These are phyloP conservation scores for Fistulinella cinereoalba DNA, from an alignment of 1,284 basidiomycete genomes.

Conservation along the genomic window DNA sequence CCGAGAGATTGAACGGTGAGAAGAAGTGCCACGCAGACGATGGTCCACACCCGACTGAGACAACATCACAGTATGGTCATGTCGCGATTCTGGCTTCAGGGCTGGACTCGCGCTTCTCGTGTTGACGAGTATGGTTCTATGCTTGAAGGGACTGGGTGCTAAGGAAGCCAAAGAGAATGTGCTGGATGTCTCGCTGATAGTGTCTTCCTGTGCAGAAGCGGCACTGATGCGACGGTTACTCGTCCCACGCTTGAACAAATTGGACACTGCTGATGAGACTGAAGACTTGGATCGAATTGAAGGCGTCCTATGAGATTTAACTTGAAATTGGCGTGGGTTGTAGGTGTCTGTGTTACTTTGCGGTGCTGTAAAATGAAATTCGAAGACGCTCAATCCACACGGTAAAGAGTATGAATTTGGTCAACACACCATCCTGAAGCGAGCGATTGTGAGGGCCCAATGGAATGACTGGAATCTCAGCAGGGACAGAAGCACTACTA, in stretches of 20 bases:
- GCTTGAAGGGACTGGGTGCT: slow-evolving; percentile 42
- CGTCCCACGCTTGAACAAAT: slow-evolving; percentile 54
- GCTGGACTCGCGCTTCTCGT: slow-evolving; percentile 10
- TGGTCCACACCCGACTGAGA: slow-evolving; percentile 18
- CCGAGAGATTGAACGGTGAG: slow-evolving; percentile 25
- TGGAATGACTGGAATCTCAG: slow-evolving; percentile 60
- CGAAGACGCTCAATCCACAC: slow-evolving; percentile 6
- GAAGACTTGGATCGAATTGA: slow-evolving; percentile 63
- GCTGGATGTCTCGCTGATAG: slow-evolving; percentile 41
- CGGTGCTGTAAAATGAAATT: slow-evolving; percentile 16
- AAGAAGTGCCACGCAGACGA: slow-evolving; percentile 19
- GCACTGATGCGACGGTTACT: slow-evolving; percentile 44
- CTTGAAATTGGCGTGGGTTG: slow-evolving; percentile 49
- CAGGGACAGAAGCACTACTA: slow-evolving; percentile 51
- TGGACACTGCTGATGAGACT: slow-evolving; percentile 56
- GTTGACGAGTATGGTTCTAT: slow-evolving; percentile 29
- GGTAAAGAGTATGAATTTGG: not conserved
- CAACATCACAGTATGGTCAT: slow-evolving; percentile 2
- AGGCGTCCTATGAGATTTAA: slow-evolving; percentile 49
- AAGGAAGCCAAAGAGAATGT: slow-evolving; percentile 49
- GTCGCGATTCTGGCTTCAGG: slow-evolving; percentile 11
- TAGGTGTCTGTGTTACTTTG: slow-evolving; percentile 35
- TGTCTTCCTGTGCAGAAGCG: slow-evolving; percentile 33
- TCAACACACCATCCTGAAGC: slow-evolving; percentile 14
- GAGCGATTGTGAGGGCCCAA: slow-evolving; percentile 27